Evolutionary conservation across 2,329 filamentous ascomycete species (phyloP).

Genomic region (Alternaria brassicicola): DNA sequence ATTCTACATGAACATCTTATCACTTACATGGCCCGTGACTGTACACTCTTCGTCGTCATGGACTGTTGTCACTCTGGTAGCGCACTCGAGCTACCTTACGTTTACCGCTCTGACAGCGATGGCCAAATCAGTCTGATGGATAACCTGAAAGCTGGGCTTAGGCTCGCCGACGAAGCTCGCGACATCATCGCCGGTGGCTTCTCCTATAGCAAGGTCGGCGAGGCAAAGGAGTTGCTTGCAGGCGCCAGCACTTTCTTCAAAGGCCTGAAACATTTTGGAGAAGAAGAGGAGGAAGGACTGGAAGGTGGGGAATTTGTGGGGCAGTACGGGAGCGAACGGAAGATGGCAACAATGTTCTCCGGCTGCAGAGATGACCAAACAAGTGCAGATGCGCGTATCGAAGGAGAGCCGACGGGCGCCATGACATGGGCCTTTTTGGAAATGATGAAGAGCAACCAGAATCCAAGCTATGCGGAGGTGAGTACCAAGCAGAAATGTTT

Average conservation of each 20-base stretch:
- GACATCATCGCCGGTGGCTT: slow-evolving; percentile 60
- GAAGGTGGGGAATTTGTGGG: slow-evolving; percentile 48
- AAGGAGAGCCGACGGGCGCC: slow-evolving; percentile 52
- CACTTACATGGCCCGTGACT: slow-evolving; percentile 56
- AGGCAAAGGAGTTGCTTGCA: slow-evolving; percentile 59
- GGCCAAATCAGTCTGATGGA: slow-evolving; percentile 63
- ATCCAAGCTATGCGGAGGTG: slow-evolving; percentile 51
- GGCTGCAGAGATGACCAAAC: slow-evolving; percentile 61
- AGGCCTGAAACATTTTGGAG: slow-evolving; percentile 55
- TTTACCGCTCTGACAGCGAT: slow-evolving; percentile 63
- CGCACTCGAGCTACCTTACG: slow-evolving; percentile 63
- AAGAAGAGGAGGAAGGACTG: slow-evolving; percentile 55
- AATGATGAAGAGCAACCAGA: slow-evolving; percentile 47
- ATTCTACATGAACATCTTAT: slow-evolving; percentile 61
- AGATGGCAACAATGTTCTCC: slow-evolving; percentile 59
- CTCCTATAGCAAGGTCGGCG: slow-evolving; percentile 56
- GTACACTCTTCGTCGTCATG: slow-evolving; percentile 62
- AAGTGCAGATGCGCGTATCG: slow-evolving; percentile 56
- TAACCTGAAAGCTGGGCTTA: slow-evolving; percentile 59
- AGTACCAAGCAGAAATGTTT: slow-evolving; percentile 8
- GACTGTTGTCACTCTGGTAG: slow-evolving; percentile 69
- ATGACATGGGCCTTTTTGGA: slow-evolving; percentile 58
- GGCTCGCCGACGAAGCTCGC: slow-evolving; percentile 58
- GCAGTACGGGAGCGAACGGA: slow-evolving; percentile 54
- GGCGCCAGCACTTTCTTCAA: slow-evolving; percentile 63